Evolutionary conservation across 345 rosid genomes (phyloP).

Genomic region (Atalantia buxifolia): DNA sequence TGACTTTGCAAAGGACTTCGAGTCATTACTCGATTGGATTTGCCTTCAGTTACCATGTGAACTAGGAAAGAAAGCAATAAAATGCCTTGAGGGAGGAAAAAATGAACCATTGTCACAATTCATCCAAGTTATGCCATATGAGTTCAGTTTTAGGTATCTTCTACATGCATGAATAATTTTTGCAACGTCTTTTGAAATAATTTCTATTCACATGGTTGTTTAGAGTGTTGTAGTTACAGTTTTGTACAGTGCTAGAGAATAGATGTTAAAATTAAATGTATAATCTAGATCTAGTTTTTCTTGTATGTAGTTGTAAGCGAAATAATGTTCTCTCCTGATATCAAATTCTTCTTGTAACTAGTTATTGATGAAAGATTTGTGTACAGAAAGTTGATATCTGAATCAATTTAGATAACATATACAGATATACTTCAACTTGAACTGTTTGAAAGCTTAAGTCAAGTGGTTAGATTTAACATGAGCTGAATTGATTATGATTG

Average conservation of each 20-base stretch:
- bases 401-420: not conserved
- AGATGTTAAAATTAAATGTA: constrained; percentile 19
- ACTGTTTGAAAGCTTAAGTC: not conserved
- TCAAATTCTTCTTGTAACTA: constrained; percentile 15
- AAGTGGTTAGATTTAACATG: not conserved
- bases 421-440: too few relatives aligned
- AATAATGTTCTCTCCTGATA: not conserved
- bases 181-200: not conserved
- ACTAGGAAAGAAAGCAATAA: constrained; percentile 61
- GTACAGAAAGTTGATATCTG: not conserved
- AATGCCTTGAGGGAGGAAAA: constrained; percentile 59
- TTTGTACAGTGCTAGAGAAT: constrained; percentile 36
- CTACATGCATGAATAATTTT: constrained; percentile 32
- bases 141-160: constrained; percentile 75
- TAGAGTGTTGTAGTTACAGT: constrained; percentile 16
- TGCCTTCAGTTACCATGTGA: constrained; percentile 85
- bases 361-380: not conserved
- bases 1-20: constrained; percentile 81
- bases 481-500: not conserved
- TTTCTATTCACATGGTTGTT: constrained; percentile 12
- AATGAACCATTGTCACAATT: constrained; percentile 36
- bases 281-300: constrained; percentile 15
- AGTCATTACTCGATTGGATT: constrained; percentile 81
- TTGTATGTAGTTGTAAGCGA: constrained; percentile 9
- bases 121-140: constrained; percentile 62